Conservation (phyloP, 495 filamentous ascomycete species). For the Aspergillus conjunctus region DNA sequence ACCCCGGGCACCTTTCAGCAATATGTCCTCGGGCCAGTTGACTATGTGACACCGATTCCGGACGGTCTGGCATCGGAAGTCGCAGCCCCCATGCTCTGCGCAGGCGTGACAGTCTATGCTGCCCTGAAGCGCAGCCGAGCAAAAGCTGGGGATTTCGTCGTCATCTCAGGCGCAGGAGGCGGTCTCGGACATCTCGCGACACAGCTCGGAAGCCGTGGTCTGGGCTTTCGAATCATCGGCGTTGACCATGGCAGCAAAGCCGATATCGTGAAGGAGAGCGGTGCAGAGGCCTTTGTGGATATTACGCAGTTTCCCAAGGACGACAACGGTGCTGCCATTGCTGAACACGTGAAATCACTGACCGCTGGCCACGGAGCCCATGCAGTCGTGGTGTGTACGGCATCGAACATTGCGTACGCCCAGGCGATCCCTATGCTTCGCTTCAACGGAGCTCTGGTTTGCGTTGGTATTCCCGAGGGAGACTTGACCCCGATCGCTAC, state of each 20-base stretch:
- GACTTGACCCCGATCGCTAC: conserved; percentile 57
- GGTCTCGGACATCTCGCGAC: conserved; percentile 66
- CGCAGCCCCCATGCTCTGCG: conserved; percentile 67
- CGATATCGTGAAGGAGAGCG: conserved; percentile 54
- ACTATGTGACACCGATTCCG: conserved; percentile 70
- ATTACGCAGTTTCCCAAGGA: conserved; percentile 53
- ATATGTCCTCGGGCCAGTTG: conserved; percentile 61
- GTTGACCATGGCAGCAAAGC: conserved; percentile 67
- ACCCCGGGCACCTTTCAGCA: conserved; percentile 71
- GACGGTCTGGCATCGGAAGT: conserved; percentile 55
- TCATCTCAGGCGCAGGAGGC: conserved; percentile 68
- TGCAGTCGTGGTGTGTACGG: conserved; percentile 65
- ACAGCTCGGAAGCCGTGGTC: conserved; percentile 60
- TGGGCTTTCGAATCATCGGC: conserved; percentile 68
- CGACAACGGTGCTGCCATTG: conserved; percentile 45
- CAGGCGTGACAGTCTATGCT: conserved; percentile 58
- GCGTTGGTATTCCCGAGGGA: conserved; percentile 69
- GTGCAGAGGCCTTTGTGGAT: conserved; percentile 70
- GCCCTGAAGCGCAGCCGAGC: conserved; percentile 59
- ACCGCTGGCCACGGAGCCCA: conserved; percentile 61
- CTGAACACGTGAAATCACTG: conserved; percentile 55
- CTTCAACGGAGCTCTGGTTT: conserved; percentile 65
- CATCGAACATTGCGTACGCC: conserved; percentile 64
- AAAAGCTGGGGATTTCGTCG: conserved; percentile 60
- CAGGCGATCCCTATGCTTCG: conserved; percentile 57